Evolutionary conservation across 2,329 filamentous ascomycete genomes (phyloP).

Genomic region (Microcera coccophila): DNA sequence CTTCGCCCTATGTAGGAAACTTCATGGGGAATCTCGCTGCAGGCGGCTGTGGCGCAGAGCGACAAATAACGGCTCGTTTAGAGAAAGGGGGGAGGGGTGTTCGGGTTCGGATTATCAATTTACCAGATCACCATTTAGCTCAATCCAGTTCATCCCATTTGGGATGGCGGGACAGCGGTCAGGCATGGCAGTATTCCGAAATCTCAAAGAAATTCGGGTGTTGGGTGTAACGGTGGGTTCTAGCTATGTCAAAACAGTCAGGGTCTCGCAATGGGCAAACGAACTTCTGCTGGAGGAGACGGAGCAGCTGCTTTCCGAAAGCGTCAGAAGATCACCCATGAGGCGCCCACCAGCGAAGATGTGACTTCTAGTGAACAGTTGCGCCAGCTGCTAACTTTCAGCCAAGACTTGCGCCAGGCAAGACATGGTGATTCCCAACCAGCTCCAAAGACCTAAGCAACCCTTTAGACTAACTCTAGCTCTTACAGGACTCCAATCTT

Average conservation of each 20-base stretch:
- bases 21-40: not conserved
- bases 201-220: slow-evolving; percentile 26
- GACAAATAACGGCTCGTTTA: not conserved
- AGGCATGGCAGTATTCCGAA: slow-evolving; percentile 35
- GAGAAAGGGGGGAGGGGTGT: too few species aligned
- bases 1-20: not conserved
- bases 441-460: too few species aligned
- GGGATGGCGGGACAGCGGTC: slow-evolving; percentile 31
- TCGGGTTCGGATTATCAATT: not conserved
- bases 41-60: slow-evolving; percentile 19
- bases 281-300: slow-evolving; percentile 38
- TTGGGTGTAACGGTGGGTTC: slow-evolving; percentile 10
- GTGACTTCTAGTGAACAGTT: slow-evolving; percentile 64
- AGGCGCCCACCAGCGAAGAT: slow-evolving; percentile 57
- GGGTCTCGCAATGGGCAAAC: slow-evolving; percentile 42
- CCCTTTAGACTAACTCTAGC: not conserved
- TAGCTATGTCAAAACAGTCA: slow-evolving; percentile 14
- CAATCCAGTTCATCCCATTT: slow-evolving; percentile 8
- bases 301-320: slow-evolving; percentile 44
- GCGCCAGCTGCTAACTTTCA: slow-evolving; percentile 63
- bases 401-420: slow-evolving; percentile 64
- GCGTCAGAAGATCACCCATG: slow-evolving; percentile 54
- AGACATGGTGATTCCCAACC: slow-evolving; percentile 54
- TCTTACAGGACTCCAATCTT: slow-evolving; percentile 57
- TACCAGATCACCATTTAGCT: too few species aligned